Conservation (phyloP, 768 basidiomycete species). For the Harrya chromipes region DNA sequence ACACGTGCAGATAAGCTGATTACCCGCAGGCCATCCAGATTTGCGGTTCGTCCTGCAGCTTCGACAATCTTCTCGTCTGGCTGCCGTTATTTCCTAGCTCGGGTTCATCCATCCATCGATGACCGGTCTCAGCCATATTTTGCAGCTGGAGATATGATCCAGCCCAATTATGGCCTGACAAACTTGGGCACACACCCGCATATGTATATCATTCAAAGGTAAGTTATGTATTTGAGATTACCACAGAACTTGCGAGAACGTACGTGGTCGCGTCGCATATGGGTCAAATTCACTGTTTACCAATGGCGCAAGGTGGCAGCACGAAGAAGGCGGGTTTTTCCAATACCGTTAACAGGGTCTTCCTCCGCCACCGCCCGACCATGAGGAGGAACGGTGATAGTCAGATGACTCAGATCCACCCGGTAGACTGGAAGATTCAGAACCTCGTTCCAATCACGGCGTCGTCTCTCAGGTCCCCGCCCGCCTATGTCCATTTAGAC, state of each 20-base stretch:
- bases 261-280: conserved; percentile 1
- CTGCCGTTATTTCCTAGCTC: background rate
- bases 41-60: background rate
- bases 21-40: background rate
- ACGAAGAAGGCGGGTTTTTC: background rate
- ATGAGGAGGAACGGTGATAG: conserved; percentile 2
- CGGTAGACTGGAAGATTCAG: background rate
- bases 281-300: conserved; percentile 5
- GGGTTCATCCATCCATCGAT: conserved; percentile 1
- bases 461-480: background rate
- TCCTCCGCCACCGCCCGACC: conserved; percentile 1
- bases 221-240: background rate
- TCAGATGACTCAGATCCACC: background rate
- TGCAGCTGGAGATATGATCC: background rate
- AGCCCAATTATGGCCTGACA: background rate
- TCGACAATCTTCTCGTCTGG: background rate
- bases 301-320: conserved; percentile 4
- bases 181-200: background rate
- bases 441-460: background rate
- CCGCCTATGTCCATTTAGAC: background rate
- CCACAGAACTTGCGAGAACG: background rate
- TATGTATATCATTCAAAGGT: background rate
- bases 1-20: background rate
- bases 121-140: background rate
- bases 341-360: background rate